Base-by-base conservation (phyloP, 768 basidiomycete genomes). In the Auricularia heimuer region DNA sequence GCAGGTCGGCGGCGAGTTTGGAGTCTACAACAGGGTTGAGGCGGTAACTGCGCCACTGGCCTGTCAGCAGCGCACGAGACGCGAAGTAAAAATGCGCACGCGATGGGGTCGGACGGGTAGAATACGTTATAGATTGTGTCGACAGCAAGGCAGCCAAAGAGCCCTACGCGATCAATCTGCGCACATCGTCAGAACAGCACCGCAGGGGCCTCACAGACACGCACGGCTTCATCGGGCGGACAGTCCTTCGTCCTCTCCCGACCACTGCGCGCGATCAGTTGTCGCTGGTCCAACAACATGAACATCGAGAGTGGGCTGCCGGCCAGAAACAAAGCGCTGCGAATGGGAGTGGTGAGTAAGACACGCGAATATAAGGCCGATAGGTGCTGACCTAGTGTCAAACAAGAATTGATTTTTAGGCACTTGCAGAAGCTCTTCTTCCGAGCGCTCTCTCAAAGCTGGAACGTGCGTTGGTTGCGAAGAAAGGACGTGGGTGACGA, bases 41-140 rank as follows among this genome's bases (percentile, higher is more conserved):
- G 42, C 73, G 68, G 64, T 80, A 80, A 3, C 76, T 75, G 62
- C 2, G 8, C n/a, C 44, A 36, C 54, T 12, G 18, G 39, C 39
- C 7, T 14, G 37, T 54, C n/a, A 58, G 29, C 14, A 7, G 6
- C 44, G 6, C 11, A 11, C 3, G 54, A 14, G 21, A 54, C 51
- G 7, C 18, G 60, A 54, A 8, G 54, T 35, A 60, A 34, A 8
- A 45, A 54, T n/a, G 72, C 73, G 58, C 62, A 76, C 68, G 76
- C 77, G 37, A 80, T 72, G 0, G 79, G 78, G 67, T 79, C 78
- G 34, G 77, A 75, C 8, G 73, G 73, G 68, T 79, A 74, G 66
- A 79, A 76, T 24, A 79, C 73, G 69, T 79, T 79, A 67, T 79
- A 79, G 3, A 80, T 63, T 24, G 76, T 72, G 63, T 79, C 78